These are phyloP conservation scores for Trifolium fragiferum DNA, from an alignment of 306 rosid genomes.

Conservation along the genomic window DNA sequence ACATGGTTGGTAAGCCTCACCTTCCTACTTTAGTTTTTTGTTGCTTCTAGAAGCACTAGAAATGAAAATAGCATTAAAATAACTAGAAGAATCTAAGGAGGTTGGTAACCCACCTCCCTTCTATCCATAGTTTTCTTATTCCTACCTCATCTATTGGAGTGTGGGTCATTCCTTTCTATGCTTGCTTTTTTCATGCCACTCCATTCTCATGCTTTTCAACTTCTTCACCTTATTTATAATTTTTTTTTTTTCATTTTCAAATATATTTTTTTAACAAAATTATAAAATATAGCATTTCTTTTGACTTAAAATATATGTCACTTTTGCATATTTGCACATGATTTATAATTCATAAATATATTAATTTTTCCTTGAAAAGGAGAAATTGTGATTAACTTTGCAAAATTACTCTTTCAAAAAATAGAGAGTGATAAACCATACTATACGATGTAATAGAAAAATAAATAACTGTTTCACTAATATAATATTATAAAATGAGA, in stretches of 20 bases:
- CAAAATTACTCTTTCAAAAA: too few species aligned
- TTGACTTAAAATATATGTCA: too few species aligned
- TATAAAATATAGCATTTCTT: too few species aligned
- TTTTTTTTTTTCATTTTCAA: neutral
- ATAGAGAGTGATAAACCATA: too few species aligned
- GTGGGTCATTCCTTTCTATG: constrained; percentile 24
- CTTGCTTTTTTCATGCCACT: constrained; percentile 33
- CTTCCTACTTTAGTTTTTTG: constrained; percentile 36
- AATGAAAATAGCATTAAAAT: constrained; percentile 10
- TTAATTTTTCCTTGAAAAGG: too few species aligned
- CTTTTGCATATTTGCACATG: too few species aligned
- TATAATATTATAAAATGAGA: too few species aligned
- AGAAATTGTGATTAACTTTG: too few species aligned
- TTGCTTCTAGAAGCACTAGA: constrained; percentile 41
- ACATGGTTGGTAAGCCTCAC: constrained; percentile 52
- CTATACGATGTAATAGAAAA: too few species aligned
- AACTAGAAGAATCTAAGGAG: constrained; percentile 29
- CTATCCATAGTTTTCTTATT: constrained; percentile 34
- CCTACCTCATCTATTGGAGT: constrained; percentile 39
- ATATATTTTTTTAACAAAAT: too few species aligned
- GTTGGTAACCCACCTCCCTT: constrained; percentile 48
- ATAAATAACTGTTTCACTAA: too few species aligned
- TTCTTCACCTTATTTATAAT: constrained; percentile 16
- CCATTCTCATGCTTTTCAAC: constrained; percentile 33
- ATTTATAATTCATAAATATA: too few species aligned